A percentile compares a stretch with the other conserved stretches of the same genome.
These are phyloP conservation scores for Paraphaeosphaeria sporulosa DNA, from an alignment of 2,329 filamentous ascomycete genomes.

Conservation along the genomic window DNA sequence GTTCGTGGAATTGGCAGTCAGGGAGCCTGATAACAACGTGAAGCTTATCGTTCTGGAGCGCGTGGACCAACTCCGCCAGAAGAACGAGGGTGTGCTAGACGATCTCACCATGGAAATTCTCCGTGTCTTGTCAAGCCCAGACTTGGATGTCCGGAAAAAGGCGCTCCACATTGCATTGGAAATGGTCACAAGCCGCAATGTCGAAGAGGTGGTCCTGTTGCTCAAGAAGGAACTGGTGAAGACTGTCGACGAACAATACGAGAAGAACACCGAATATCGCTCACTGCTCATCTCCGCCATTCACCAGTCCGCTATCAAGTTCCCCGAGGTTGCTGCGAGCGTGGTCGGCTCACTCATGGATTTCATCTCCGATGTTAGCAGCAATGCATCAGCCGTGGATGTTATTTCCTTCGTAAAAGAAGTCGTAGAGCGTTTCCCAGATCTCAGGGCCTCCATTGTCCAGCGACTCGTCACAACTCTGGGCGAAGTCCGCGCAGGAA, in stretches of 20 bases:
- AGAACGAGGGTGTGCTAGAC: constrained; percentile 90
- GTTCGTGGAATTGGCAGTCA: constrained; percentile 96
- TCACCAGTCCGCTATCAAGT: constrained; percentile 98
- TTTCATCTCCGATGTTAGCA: constrained; percentile 98
- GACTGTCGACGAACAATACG: constrained; percentile 97
- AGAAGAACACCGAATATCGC: constrained; percentile 72
- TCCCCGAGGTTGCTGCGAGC: constrained; percentile 95
- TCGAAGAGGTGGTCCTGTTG: constrained; percentile 94
- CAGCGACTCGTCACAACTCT: constrained; percentile 88
- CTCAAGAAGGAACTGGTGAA: constrained; percentile 98
- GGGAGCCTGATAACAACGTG: constrained; percentile 98
- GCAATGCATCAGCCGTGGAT: constrained; percentile 94
- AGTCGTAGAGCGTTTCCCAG: constrained; percentile 97
- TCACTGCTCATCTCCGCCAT: constrained; percentile 96
- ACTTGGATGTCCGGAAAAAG: constrained; percentile 94
- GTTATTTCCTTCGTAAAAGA: constrained; percentile 99
- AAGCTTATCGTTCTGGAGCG: constrained; percentile 97
- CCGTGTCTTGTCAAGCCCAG: constrained; percentile 90
- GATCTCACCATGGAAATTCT: constrained; percentile 97
- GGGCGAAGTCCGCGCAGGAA: constrained; percentile 91
- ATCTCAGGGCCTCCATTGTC: constrained; percentile 85
- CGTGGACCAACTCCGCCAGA: constrained; percentile 84
- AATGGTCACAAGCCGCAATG: constrained; percentile 99
- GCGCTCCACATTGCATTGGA: constrained; percentile 89
- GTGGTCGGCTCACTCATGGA: constrained; percentile 98